These are phyloP conservation scores for Diutina neorugosa DNA, from an alignment of 1,139 yeast genomes.

Conservation along the genomic window DNA sequence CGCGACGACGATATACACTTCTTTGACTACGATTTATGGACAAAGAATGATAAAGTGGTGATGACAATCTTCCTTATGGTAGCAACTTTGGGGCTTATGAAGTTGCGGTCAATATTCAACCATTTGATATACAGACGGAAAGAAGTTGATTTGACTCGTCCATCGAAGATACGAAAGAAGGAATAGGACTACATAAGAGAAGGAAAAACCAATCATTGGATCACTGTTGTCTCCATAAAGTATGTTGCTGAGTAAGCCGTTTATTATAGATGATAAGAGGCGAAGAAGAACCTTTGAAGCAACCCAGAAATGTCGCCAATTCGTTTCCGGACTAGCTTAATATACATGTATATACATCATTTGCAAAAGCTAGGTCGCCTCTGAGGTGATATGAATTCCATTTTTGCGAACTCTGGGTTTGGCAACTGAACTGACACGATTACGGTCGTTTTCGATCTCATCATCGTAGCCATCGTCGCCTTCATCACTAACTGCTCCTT, in stretches of 20 bases:
- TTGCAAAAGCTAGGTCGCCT: slow-evolving; percentile 1
- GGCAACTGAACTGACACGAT: background rate
- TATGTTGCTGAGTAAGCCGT: background rate
- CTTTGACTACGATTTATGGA: slow-evolving; percentile 27
- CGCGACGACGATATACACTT: slow-evolving; percentile 23
- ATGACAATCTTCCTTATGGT: slow-evolving; percentile 24
- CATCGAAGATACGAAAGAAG: background rate
- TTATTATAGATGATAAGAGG: background rate
- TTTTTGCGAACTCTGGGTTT: slow-evolving; percentile 1
- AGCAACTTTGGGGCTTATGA: slow-evolving; percentile 11
- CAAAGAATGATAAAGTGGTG: slow-evolving; percentile 26
- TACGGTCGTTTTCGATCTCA: background rate
- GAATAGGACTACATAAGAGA: background rate
- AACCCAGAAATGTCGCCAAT: background rate
- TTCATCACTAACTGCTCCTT: background rate
- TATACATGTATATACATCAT: slow-evolving; percentile 2
- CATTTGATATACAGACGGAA: background rate
- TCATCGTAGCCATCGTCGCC: background rate
- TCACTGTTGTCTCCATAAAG: no score
- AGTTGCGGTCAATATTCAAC: slow-evolving; percentile 5
- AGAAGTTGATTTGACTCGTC: background rate
- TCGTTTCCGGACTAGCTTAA: background rate
- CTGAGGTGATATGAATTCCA: slow-evolving; percentile 1
- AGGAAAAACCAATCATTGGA: no score
- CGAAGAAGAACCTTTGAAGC: background rate